A percentile compares a stretch with the other conserved stretches of the same genome.
Conservation (phyloP, 2,329 filamentous ascomycete genomes). For the Colletotrichum sp. region DNA sequence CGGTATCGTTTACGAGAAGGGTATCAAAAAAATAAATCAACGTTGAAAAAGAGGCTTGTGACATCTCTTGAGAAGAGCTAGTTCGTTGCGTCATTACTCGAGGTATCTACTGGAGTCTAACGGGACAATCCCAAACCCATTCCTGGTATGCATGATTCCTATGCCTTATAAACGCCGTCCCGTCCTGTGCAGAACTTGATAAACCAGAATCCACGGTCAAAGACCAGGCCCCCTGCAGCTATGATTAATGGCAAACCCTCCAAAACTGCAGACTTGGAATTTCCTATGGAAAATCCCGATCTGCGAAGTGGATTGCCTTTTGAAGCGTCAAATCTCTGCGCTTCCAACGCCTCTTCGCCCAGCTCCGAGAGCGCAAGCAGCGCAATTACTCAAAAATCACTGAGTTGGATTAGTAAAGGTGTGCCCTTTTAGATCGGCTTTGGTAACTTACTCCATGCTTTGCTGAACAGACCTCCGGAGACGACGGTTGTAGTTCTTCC, state of each 20-base stretch:
- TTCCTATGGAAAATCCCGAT: too few species aligned
- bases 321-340: neutral
- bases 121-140: constrained; percentile 9
- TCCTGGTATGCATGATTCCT: constrained; percentile 19
- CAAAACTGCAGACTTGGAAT: neutral
- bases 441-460: constrained; percentile 62
- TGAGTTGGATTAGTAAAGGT: neutral
- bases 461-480: constrained; percentile 79
- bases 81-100: constrained; percentile 19
- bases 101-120: constrained; percentile 23
- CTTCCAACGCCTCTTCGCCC: neutral
- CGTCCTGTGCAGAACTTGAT: neutral
- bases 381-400: constrained; percentile 2
- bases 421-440: neutral
- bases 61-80: neutral
- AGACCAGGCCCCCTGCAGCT: neutral
- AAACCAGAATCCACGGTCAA: neutral
- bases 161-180: constrained; percentile 14
- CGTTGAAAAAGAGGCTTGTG: neutral
- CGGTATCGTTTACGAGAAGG: neutral
- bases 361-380: neutral
- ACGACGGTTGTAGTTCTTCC: constrained; percentile 83
- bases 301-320: neutral
- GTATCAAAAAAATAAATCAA: neutral
- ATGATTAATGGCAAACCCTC: neutral